Base-by-base conservation (phyloP, 2,329 filamentous ascomycete species). In the Byssothecium circinans region DNA sequence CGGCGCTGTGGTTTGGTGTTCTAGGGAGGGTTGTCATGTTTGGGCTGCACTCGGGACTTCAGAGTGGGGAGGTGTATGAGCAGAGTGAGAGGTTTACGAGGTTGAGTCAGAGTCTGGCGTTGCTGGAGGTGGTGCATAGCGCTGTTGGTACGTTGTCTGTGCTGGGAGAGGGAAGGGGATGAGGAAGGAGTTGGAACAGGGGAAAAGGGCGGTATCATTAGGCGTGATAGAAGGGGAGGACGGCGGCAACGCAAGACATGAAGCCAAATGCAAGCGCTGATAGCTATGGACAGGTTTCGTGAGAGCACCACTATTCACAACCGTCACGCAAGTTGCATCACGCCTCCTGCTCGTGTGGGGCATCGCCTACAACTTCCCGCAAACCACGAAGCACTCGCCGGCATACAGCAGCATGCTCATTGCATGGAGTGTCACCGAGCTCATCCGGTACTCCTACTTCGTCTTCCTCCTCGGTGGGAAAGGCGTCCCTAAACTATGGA, bases 381-480 rank as follows among this genome's bases (percentile, higher is more conserved):
- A 77, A 46, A 80, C 87, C 43, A 83, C 84, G 2, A 61, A 67
- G 50, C 64, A 74, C 42, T 82, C 78, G 53, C 74, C 80, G 17
- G 82, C 80, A 46, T 95, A 91, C 78, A 78, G 83, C 57, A 81
- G 80, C 61, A 90, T 95, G 89, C 80, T 97, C 49, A 65, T 86
- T 46, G 91, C 94, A 25, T 97, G 94, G 92, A 87, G 84, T 55
- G 72, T 89, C 49, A 96, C 94, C 51, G 94, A 99, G 75, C 88
- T 96, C 43, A 87, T 96, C 62, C 86, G 94, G 45, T 99, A 99
- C 80, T 82, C 83, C 39, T 99, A 89, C 79, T 97, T 97, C 69
- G 87, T 88, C 29, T 79, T 91, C 62, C 84, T 83, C 60, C 81
- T 94, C 25, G 75, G 78, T 54, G 59, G 60, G 0, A 27, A 61